Conservation (phyloP, 331 rosid genomes). For the Saraca asoca region DNA sequence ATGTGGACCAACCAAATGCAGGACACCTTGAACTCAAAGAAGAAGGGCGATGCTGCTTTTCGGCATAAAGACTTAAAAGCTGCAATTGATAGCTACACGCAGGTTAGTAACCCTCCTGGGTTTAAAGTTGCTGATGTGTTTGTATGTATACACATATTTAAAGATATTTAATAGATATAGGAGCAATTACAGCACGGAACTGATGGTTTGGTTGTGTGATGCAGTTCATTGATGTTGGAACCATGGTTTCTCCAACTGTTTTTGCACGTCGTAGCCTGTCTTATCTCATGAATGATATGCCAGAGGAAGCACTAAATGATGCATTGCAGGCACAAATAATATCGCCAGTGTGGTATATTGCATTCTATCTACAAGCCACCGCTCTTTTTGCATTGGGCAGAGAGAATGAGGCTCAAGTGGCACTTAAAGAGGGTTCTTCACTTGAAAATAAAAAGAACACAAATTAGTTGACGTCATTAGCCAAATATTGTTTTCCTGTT, state of each 20-base stretch:
- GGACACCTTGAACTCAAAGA: conserved; percentile 82
- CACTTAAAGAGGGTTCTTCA: conserved; percentile 73
- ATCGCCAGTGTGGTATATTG: conserved; percentile 77
- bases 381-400: conserved; percentile 63
- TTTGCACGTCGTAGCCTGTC: conserved; percentile 86
- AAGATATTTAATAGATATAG: not conserved
- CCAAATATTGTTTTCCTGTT: conserved; percentile 32
- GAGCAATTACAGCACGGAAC: conserved; percentile 28
- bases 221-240: conserved; percentile 85
- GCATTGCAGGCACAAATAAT: conserved; percentile 74
- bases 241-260: conserved; percentile 83
- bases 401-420: conserved; percentile 68
- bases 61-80: conserved; percentile 69
- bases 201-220: conserved; percentile 37
- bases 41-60: conserved; percentile 85
- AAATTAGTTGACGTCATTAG: conserved; percentile 36
- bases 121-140: not conserved
- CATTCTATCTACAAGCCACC: conserved; percentile 77
- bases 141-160: not conserved
- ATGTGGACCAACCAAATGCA: conserved; percentile 98
- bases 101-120: conserved; percentile 49
- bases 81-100: conserved; percentile 73
- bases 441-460: conserved; percentile 60
- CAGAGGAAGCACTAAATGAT: conserved; percentile 76
- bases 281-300: conserved; percentile 67